Base-by-base conservation (phyloP, 192 early-diverging fungal genomes). In the Backusella parvicylindrica region DNA sequence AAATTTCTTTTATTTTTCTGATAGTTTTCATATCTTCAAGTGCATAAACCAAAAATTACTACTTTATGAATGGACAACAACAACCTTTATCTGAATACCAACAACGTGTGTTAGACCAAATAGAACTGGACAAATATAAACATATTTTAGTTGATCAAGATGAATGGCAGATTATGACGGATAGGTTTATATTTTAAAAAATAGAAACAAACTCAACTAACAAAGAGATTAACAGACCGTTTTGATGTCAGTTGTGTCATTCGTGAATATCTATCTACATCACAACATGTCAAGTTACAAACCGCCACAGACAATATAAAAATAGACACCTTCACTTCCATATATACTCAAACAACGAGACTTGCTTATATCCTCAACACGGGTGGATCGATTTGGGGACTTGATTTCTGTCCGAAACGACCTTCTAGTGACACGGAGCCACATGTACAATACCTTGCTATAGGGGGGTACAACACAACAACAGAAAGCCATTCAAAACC, bases 301-400 rank as follows among this genome's bases (percentile, higher is more conserved):
- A 60, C 53, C 2, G 26, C 8, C 12, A 60, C 53, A 3, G 53
- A 28, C 26, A 3, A 23, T 7, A 28, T 26, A 12, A 26, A 60
- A 28, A 0, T 60, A 12, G 21, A 13, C 11, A 11, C 53, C 7
- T 26, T 60, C 4, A 28, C 9, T 12, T 26, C 53, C 11, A 13
- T 28, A 60, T 12, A 12, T 23, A 28, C 3, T 28, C 23, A 60
- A 2, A 70, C 63, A 11, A 40, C 76, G 12, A 72, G 64, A 67
- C 3, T 16, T 16, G 74, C 77, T 0, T 73, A 70, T 69, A 72
- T 84, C n/a, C 7, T 82, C 21, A 76, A 82, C 26, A 50, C 79
- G 18, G 83, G 83, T 41, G 75, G 72, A 33, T 82, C 83, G 2
- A 74, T 84, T 64, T 82, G 81, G 78, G 77, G 75, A 12, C 68